phyloP scores from a whole-genome alignment of 805 yeast genomes.

The Candida quercuum region DNA sequence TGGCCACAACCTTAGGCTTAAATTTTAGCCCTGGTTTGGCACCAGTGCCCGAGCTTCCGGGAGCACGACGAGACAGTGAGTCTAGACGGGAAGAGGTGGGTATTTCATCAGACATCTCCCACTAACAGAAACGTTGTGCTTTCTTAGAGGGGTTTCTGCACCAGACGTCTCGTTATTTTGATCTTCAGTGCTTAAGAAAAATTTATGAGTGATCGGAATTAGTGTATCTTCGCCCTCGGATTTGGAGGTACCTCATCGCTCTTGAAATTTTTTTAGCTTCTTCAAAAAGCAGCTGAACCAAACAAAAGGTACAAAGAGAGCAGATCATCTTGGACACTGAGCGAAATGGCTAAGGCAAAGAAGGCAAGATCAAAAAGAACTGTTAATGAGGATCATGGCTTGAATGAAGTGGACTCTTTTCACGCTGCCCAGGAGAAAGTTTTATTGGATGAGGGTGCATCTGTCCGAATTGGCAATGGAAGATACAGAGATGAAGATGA shows the following conservation, averaged over 20 bases:
- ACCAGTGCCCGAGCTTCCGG: conserved; percentile 11
- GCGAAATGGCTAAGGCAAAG: neutral
- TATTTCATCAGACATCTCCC: conserved; percentile 19
- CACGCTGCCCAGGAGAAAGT: conserved; percentile 54
- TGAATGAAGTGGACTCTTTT: conserved; percentile 67
- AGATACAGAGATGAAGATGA: conserved; percentile 38
- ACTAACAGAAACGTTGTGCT: no score
- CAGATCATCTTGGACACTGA: neutral
- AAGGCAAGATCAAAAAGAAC: neutral
- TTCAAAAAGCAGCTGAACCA: neutral
- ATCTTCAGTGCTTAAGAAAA: neutral
- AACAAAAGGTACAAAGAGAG: neutral
- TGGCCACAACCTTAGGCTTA: conserved; percentile 81
- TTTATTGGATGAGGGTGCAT: conserved; percentile 51
- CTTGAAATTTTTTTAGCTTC: neutral
- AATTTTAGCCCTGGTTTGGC: conserved; percentile 61
- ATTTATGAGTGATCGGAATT: neutral
- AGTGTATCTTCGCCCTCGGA: neutral
- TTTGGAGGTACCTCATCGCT: neutral
- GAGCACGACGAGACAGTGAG: conserved; percentile 29
- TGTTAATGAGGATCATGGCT: conserved; percentile 35
- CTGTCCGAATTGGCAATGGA: conserved; percentile 26
- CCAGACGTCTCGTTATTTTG: neutral
- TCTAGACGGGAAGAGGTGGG: conserved; percentile 29
- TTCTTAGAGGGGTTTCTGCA: no score